Percentiles rank a stretch among this genome's conserved stretches.
Conservation (phyloP, 179 eudicot species). For the Vitellaria paradoxa region DNA sequence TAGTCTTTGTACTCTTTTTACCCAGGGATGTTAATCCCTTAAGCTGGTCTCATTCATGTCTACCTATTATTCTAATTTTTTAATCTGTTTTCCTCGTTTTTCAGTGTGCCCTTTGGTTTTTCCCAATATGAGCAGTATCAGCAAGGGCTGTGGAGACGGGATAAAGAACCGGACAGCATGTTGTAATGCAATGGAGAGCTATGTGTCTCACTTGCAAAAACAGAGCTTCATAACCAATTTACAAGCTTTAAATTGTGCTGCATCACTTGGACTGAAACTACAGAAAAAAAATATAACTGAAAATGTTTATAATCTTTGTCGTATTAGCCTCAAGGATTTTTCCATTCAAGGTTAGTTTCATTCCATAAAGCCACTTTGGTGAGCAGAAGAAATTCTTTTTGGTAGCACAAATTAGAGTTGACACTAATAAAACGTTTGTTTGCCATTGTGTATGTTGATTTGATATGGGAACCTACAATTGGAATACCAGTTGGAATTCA, state of each 20-base stretch:
- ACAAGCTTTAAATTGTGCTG: slow-evolving; percentile 97
- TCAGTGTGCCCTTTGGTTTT: slow-evolving; percentile 87
- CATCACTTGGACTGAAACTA: slow-evolving; percentile 74
- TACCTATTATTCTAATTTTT: background rate
- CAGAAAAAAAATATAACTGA: slow-evolving; percentile 65
- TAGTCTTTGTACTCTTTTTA: no score
- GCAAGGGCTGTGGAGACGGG: slow-evolving; percentile 50
- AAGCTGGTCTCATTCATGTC: background rate
- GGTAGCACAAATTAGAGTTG: slow-evolving; percentile 2
- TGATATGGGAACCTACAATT: slow-evolving; percentile 17
- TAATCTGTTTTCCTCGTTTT: slow-evolving; percentile 1
- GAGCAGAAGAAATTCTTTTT: background rate
- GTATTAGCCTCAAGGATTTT: slow-evolving; percentile 85
- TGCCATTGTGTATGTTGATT: slow-evolving; percentile 19
- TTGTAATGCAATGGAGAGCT: slow-evolving; percentile 62
- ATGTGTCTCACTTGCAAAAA: slow-evolving; percentile 79
- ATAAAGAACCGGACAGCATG: slow-evolving; percentile 52
- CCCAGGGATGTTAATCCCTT: no score
- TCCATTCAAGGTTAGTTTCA: slow-evolving; percentile 75
- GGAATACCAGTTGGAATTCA: slow-evolving; percentile 59
- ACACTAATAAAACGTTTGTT: slow-evolving; percentile 20
- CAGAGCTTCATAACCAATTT: slow-evolving; percentile 93
- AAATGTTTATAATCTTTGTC: slow-evolving; percentile 74
- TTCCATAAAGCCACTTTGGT: slow-evolving; percentile 14
- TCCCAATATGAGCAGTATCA: slow-evolving; percentile 56